phyloP scores from a whole-genome alignment of 2,329 filamentous ascomycete species.

The Bipolaris bicolor region DNA sequence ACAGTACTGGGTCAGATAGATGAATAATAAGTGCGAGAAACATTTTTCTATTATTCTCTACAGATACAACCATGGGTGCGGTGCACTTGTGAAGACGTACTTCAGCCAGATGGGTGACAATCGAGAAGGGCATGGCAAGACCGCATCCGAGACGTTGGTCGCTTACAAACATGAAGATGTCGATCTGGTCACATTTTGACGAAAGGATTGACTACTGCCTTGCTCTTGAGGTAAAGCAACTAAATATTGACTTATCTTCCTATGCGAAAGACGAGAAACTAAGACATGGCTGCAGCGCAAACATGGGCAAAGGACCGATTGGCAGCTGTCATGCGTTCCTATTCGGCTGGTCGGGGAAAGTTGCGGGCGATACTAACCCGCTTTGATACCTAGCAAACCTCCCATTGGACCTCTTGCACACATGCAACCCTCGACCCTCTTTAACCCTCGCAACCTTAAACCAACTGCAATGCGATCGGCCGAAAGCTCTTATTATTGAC shows the following conservation, averaged over 20 bases:
- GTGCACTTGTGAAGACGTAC: too few relatives aligned
- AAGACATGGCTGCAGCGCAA: slow-evolving; percentile 2
- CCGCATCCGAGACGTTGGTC: not conserved
- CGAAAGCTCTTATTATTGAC: slow-evolving; percentile 1
- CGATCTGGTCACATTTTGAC: too few relatives aligned
- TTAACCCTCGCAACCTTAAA: slow-evolving; percentile 15
- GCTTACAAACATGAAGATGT: not conserved
- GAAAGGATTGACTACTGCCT: not conserved
- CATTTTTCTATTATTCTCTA: too few relatives aligned
- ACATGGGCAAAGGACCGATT: slow-evolving; percentile 11
- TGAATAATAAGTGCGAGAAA: too few relatives aligned
- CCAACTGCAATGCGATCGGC: slow-evolving; percentile 12
- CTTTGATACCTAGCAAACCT: slow-evolving; percentile 13
- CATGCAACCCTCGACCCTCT: slow-evolving; percentile 12
- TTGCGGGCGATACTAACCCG: slow-evolving; percentile 24
- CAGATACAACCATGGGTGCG: too few relatives aligned
- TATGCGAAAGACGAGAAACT: not conserved
- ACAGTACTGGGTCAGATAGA: too few relatives aligned
- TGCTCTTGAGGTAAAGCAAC: not conserved
- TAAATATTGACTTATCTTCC: not conserved
- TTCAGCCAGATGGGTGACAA: not conserved
- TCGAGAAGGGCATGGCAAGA: not conserved
- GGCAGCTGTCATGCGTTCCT: slow-evolving; percentile 10
- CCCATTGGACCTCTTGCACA: slow-evolving; percentile 13
- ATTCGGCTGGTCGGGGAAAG: slow-evolving; percentile 22